phyloP scores from a whole-genome alignment of 306 rosid species.

The Canavalia ensiformis region DNA sequence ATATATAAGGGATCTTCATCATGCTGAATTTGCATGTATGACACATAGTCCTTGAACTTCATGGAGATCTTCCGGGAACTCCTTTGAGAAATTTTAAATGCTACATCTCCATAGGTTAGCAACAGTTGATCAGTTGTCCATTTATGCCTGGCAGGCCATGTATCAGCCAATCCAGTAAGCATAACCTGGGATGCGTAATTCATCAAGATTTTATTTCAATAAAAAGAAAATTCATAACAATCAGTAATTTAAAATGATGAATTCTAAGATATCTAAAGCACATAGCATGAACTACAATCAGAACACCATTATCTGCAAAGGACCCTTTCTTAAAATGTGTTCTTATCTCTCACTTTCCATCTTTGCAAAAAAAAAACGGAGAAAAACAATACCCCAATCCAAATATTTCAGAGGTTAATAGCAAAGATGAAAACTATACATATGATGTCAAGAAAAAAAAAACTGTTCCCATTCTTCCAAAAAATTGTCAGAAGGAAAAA shows the following conservation, averaged over 20 bases:
- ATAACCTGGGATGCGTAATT: constrained; percentile 66
- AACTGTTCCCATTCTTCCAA: constrained; percentile 1
- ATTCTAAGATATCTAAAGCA: constrained; percentile 22
- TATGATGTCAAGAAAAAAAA: neutral
- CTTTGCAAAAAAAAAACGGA: constrained; percentile 13
- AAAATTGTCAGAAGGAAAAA: constrained; percentile 22
- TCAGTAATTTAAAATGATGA: constrained; percentile 33
- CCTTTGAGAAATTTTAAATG: constrained; percentile 89
- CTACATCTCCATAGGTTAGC: constrained; percentile 72
- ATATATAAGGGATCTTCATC: constrained; percentile 98
- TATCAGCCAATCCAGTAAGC: constrained; percentile 79
- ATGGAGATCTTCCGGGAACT: constrained; percentile 69
- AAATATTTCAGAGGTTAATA: constrained; percentile 30
- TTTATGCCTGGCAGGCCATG: constrained; percentile 88
- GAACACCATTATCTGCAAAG: constrained; percentile 8
- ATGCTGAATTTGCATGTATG: constrained; percentile 82
- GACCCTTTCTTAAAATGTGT: neutral
- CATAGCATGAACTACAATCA: constrained; percentile 33
- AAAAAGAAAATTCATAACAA: constrained; percentile 34
- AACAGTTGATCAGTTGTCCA: constrained; percentile 86
- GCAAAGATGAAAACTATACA: constrained; percentile 11
- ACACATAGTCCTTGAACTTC: constrained; percentile 85
- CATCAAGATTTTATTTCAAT: constrained; percentile 46
- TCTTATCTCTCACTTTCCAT: constrained; percentile 33
- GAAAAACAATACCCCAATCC: constrained; percentile 24